These are phyloP conservation scores for Funneliformis caledonium DNA, from an alignment of 371 early-diverging fungal genomes.

Conservation along the genomic window DNA sequence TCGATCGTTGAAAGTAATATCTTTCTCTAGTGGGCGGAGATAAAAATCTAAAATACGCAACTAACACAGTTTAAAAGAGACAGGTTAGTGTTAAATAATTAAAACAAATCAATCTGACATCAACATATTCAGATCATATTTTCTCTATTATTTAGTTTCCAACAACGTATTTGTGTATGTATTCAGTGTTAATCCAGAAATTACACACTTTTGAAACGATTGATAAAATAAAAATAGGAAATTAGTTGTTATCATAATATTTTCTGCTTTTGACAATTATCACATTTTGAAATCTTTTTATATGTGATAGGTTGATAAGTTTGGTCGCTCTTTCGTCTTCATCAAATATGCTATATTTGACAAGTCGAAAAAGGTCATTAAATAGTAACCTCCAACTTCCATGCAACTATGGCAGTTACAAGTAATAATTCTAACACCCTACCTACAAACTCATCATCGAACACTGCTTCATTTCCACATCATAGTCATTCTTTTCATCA, in stretches of 20 bases:
- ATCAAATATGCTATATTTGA: slow-evolving; percentile 68
- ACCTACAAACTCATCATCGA: slow-evolving; percentile 18
- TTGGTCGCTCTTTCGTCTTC: slow-evolving; percentile 70
- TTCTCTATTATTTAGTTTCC: slow-evolving; percentile 52
- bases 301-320: slow-evolving; percentile 45
- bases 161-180: slow-evolving; percentile 88
- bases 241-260: background rate
- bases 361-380: slow-evolving; percentile 85
- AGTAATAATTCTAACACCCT: slow-evolving; percentile 42
- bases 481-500: slow-evolving; percentile 28
- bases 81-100: slow-evolving; percentile 55
- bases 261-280: background rate
- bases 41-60: slow-evolving; percentile 81
- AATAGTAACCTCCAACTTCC: slow-evolving; percentile 76
- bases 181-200: slow-evolving; percentile 68
- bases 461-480: slow-evolving; percentile 51
- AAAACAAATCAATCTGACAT: background rate
- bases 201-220: slow-evolving; percentile 85
- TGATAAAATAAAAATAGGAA: slow-evolving; percentile 76
- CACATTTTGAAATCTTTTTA: background rate
- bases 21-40: slow-evolving; percentile 97
- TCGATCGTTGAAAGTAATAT: slow-evolving; percentile 91
- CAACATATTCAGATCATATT: background rate
- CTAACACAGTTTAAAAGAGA: slow-evolving; percentile 91
- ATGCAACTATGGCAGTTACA: slow-evolving; percentile 47